These are phyloP conservation scores for Trichophyton equinum DNA, from an alignment of 2,329 filamentous ascomycete species.

Conservation along the genomic window DNA sequence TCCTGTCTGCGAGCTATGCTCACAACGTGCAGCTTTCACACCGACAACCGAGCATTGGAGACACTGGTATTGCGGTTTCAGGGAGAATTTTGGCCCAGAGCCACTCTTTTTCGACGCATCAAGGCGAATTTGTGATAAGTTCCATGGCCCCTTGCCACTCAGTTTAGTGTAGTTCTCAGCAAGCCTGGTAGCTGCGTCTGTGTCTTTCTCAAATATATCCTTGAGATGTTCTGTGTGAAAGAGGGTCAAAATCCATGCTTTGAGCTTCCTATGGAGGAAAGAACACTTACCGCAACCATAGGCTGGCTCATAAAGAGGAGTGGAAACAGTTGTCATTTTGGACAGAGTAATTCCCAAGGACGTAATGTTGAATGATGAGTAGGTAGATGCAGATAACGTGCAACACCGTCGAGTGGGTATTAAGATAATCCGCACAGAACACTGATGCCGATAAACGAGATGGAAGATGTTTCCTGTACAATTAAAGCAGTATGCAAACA, in stretches of 20 bases:
- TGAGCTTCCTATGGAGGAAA: neutral
- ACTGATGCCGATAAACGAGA: neutral
- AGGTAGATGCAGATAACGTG: too few species aligned
- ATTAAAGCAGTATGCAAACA: too few species aligned
- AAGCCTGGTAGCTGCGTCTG: conserved; percentile 25
- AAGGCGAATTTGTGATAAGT: conserved; percentile 17
- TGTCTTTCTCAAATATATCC: conserved; percentile 22
- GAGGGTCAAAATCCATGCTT: neutral
- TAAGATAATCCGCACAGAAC: neutral
- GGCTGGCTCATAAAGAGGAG: conserved; percentile 23
- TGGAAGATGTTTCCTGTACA: neutral
- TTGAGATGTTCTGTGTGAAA: conserved; percentile 28
- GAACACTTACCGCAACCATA: conserved; percentile 30
- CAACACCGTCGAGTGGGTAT: too few species aligned
- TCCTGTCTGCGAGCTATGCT: conserved; percentile 27
- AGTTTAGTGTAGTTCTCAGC: conserved; percentile 24
- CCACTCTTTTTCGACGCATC: conserved; percentile 15
- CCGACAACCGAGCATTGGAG: conserved; percentile 26
- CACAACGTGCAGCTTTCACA: conserved; percentile 21
- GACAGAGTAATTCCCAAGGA: too few species aligned
- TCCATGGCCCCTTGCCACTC: conserved; percentile 21
- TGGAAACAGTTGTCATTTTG: neutral
- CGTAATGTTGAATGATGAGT: too few species aligned
- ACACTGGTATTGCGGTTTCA: conserved; percentile 31
- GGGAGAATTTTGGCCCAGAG: conserved; percentile 17